A percentile compares a stretch with the other conserved stretches of the same genome.
phyloP scores from a whole-genome alignment of 1,284 basidiomycete genomes.

The Takashimella koratensis region DNA sequence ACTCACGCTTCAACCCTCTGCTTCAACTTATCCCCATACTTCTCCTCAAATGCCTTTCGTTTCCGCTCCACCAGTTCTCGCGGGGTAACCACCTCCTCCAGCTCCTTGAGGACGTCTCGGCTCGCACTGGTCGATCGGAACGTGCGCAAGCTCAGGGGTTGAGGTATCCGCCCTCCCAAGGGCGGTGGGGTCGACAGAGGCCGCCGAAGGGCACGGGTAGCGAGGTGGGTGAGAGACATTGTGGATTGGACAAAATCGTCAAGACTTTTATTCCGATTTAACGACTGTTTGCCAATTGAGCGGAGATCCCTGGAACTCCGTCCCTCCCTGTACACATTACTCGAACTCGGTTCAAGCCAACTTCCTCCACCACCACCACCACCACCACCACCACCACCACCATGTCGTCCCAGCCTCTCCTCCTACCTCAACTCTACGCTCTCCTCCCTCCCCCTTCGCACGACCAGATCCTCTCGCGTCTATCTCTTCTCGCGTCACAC shows the following conservation, averaged over 20 bases:
- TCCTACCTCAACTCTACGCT: constrained; percentile 36
- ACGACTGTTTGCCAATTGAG: too few species aligned
- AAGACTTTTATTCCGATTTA: too few species aligned
- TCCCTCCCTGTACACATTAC: too few species aligned
- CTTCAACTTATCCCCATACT: constrained; percentile 48
- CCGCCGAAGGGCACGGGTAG: too few species aligned
- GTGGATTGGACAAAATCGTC: too few species aligned
- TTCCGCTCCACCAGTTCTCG: constrained; percentile 46
- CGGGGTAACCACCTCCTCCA: constrained; percentile 38
- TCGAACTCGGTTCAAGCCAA: too few species aligned
- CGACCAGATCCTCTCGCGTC: constrained; percentile 23
- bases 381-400: background rate
- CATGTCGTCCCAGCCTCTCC: constrained; percentile 19
- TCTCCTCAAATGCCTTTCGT: constrained; percentile 42
- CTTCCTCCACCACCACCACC: too few species aligned
- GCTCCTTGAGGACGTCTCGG: constrained; percentile 10
- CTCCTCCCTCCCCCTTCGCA: constrained; percentile 28
- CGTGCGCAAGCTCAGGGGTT: too few species aligned
- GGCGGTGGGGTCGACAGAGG: too few species aligned
- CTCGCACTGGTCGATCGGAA: background rate
- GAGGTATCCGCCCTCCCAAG: too few species aligned
- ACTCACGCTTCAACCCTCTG: constrained; percentile 45
- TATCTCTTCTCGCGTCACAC: constrained; percentile 32
- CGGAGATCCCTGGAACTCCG: too few species aligned
- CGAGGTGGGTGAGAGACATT: too few species aligned